phyloP scores from a whole-genome alignment of 805 yeast species.

The Pichia pseudocactophila region DNA sequence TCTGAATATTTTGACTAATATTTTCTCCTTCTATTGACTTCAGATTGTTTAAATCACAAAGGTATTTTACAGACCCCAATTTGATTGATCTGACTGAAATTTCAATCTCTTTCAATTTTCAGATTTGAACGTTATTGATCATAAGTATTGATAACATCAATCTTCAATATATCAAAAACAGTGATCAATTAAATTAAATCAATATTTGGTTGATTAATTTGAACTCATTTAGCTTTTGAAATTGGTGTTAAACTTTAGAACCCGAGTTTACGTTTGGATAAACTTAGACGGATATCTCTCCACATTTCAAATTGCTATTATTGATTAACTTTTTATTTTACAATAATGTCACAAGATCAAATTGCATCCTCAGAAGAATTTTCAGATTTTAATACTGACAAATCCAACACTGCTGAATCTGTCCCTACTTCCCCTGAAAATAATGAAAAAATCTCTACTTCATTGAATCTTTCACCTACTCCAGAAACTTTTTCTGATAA shows the following conservation, averaged over 20 bases:
- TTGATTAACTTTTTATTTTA: background rate
- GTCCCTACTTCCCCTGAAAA: conserved; percentile 26
- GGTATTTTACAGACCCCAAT: too few relatives aligned
- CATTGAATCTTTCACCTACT: conserved; percentile 27
- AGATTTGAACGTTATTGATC: too few relatives aligned
- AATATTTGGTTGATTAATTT: conserved; percentile 5
- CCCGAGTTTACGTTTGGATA: conserved; percentile 15
- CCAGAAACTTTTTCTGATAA: conserved; percentile 9
- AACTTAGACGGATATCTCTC: conserved; percentile 32
- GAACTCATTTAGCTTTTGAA: conserved; percentile 11
- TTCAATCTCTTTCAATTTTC: background rate
- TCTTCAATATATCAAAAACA: background rate
- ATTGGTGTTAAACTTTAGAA: conserved; percentile 18
- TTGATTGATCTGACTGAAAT: too few relatives aligned
- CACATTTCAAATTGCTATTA: conserved; percentile 16
- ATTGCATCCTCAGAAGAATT: conserved; percentile 13
- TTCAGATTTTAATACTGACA: conserved; percentile 14
- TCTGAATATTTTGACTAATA: conserved; percentile 3
- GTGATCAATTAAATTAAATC: background rate
- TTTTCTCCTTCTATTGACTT: background rate
- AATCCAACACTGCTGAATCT: conserved; percentile 10
- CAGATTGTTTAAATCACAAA: too few relatives aligned
- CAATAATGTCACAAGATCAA: conserved; percentile 10
- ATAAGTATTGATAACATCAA: background rate
- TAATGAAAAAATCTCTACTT: conserved; percentile 31